A percentile compares a stretch with the other conserved stretches of the same genome.
Evolutionary conservation across 106 monocot genomes (phyloP).

Genomic region (Hemerocallis citrina): DNA sequence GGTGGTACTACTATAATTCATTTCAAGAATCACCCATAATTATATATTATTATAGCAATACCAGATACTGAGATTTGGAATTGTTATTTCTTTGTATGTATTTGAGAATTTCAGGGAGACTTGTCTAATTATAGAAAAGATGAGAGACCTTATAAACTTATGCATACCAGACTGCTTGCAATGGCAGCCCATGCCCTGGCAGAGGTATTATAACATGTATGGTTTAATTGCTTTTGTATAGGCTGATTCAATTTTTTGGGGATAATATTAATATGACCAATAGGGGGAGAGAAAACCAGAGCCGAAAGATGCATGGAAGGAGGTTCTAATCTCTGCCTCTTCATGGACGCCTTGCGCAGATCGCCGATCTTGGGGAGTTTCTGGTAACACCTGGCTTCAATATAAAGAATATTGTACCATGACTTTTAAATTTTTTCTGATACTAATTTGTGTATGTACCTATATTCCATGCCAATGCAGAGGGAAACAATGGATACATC

Average conservation of each 20-base stretch:
- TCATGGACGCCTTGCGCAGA: constrained; percentile 87
- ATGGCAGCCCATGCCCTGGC: constrained; percentile 92
- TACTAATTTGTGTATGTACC: neutral
- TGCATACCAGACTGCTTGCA: constrained; percentile 62
- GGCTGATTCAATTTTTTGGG: neutral
- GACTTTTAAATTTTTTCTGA: neutral
- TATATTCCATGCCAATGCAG: constrained; percentile 21
- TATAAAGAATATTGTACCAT: neutral
- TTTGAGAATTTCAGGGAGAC: constrained; percentile 12
- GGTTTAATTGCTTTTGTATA: neutral
- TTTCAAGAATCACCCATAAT: too few relatives aligned
- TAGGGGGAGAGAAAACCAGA: constrained; percentile 61
- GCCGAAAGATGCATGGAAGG: constrained; percentile 71
- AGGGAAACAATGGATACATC: constrained; percentile 74
- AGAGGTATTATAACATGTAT: constrained; percentile 33
- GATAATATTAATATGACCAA: neutral
- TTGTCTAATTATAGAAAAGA: constrained; percentile 20
- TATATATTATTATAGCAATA: too few relatives aligned
- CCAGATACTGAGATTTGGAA: too few relatives aligned
- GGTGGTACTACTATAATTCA: too few relatives aligned
- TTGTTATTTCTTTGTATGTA: neutral
- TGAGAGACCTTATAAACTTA: constrained; percentile 21
- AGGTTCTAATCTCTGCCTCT: constrained; percentile 37
- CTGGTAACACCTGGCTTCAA: constrained; percentile 37
- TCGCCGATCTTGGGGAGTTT: constrained; percentile 30